Base-by-base conservation (phyloP, 768 basidiomycete species). In the Boletellus ananiceps region DNA sequence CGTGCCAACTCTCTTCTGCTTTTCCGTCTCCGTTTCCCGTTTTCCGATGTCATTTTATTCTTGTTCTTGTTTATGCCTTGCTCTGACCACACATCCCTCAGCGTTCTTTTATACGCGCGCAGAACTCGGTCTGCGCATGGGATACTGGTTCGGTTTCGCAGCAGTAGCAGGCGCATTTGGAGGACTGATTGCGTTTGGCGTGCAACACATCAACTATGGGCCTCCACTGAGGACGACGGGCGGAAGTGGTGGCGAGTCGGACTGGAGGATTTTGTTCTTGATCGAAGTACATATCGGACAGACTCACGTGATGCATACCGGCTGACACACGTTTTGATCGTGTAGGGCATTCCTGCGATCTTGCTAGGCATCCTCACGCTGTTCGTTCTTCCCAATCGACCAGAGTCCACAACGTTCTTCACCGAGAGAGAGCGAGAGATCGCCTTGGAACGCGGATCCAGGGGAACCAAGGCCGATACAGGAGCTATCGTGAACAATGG, bases 91-190 rank as follows among this genome's bases (percentile, higher is more conserved):
- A 40, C 18, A 16, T 2, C 57, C 5, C 32, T 6, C n/a, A 89
- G 87, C 87, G 0, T 75, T 86, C 50, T 90, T 85, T 61, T 90
- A 90, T 60, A 90, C 87, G 1, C 84, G 80, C 57, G 56, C 72
- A 5, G 88, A 90, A 60, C 75, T 90, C 57, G 88, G 88, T 25
- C 65, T 86, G 41, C 79, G 88, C 70, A 77, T 85, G 77, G 86
- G 85, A 2, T 80, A 86, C 57, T 89, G 86, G 84, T 91, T 89
- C 52, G 85, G 84, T 8, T 91, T 89, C 60, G 87, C 88, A 5
- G 87, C 88, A 3, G 80, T 88, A 4, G 86, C 89, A 4, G 88
- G 88, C 19, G 89, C 89, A 5, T 91, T 91, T 51, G 87, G 88
- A 13, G 88, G 89, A n/a, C 69, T 90, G 39, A 79, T 92, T 36